Evolutionary conservation across 495 filamentous ascomycete genomes (phyloP), one percentile per base, ranked within the genome.

Genomic region (Podospora anserina): DNA sequence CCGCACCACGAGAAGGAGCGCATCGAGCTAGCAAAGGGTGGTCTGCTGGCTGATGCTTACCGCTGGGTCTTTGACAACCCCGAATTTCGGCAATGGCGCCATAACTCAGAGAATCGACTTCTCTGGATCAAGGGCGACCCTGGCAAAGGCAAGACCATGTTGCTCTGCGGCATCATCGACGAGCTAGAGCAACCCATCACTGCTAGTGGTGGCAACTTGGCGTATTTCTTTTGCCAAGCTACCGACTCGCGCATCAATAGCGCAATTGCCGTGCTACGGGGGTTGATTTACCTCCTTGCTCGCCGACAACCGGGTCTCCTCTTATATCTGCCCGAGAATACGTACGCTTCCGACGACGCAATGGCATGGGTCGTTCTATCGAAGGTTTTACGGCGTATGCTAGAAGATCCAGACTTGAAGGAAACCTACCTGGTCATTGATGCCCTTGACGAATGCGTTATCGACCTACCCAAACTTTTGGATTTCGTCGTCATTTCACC

Each of bases 71-170:
- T 23, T 23, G 23, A 23, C 1, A 23, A 23, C 23, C 23, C 23
- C 23, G 23, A 23, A 23, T 23, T 23, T 23, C 23, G 0, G 23
- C 23, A 23, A 23, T 23, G 23, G 23, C 23, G 23, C 23, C 23
- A 23, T 23, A 23, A 23, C 23, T 23, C 23, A 23, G 23, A 1
- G 1, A 23, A 0, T 23, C 23, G 23, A 23, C 23, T 23, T 23
- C 23, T 23, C 23, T 23, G 23, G 23, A 23, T 23, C 23, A 23
- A 23, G 23, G 23, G 23, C 1, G 23, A 23, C 23, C 23, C 23
- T 13, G 82, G 81, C n/a, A 83, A 79, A 64, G 81, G 82, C 55
- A 84, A 83, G 74, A 84, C 82, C 0, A 85, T 85, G 82, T 73
- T 84, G 0, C 64, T 85, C 13, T 79, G 71, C 20, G 79, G 79